phyloP scores from a whole-genome alignment of 257 asterid species.

The Knoxia roxburghii region DNA sequence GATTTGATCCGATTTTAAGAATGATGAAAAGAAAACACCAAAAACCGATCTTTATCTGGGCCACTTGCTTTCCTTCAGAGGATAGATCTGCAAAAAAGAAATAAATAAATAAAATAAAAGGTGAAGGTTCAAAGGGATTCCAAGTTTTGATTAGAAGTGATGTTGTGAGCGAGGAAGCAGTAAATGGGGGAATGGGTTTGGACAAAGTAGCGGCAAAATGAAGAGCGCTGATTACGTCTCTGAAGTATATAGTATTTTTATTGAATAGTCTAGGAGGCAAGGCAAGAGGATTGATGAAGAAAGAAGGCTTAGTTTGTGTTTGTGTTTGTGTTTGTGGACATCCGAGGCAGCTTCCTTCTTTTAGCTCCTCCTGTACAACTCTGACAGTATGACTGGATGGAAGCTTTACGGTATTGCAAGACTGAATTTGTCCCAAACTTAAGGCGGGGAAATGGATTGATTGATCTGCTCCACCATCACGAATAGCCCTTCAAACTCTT shows the following conservation, averaged over 20 bases:
- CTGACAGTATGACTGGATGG: no score
- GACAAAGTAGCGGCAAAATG: neutral
- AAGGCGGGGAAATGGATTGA: neutral
- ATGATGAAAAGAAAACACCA: neutral
- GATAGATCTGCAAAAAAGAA: neutral
- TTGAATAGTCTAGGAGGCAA: no score
- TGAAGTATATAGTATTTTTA: no score
- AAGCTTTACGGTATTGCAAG: neutral
- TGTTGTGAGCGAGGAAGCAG: neutral
- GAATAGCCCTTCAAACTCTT: neutral
- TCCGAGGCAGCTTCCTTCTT: neutral
- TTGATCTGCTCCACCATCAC: neutral
- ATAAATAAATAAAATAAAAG: neutral
- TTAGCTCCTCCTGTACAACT: neutral
- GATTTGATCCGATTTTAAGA: constrained; percentile 3
- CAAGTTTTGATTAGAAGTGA: neutral
- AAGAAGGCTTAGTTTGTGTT: no score
- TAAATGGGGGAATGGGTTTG: neutral
- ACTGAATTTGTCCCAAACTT: neutral
- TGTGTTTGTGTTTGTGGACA: no score
- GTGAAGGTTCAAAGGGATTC: constrained; percentile 1
- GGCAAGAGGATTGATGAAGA: no score
- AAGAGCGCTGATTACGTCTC: constrained; percentile 11
- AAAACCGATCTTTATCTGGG: neutral
- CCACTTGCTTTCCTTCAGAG: neutral